Evolutionary conservation across 2,329 filamentous ascomycete species (phyloP), one percentile per base, ranked within the genome.

Genomic region (Penicillium fuscoglaucum): DNA sequence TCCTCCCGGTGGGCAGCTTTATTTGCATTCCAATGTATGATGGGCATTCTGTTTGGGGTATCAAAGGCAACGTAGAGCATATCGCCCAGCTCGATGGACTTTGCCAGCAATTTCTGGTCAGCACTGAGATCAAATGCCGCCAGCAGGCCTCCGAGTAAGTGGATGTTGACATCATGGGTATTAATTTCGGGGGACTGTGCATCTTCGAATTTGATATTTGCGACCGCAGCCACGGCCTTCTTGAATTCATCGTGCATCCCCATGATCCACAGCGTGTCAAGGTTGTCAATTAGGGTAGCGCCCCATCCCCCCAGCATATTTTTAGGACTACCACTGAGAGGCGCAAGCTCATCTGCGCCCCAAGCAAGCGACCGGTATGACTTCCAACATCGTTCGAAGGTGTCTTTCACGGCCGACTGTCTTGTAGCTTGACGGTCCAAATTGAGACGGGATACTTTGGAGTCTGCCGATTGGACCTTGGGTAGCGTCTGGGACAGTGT

Each of bases 271-370:
- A 96, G 79, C 0, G 90, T 92, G 68, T 96, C 91, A 45, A 92
- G 77, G 5, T 84, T 81, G 75, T 96, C 91, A 8, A 96, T 88
- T 55, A 96, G 72, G 0, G 91, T 93, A n/a, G 90, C 90, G 28
- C 89, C 89, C 91, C 91, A 96, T 49, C 88, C 90, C 68, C 90
- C 92, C 72, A 96, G 96, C 0, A 89, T 89, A 69, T 96, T 89
- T 19, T 83, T 84, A 61, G 80, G 84, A 19, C 77, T 76, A 37
- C 86, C 86, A 52, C 84, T 84, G 7, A 93, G 79, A 2, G 93
- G 93, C 39, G 77, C 81, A n/a, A 97, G 78, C 77, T 96, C 93
- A 70, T 97, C 93, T 63, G 92, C 89, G 64, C 86, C 83, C 85
- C 89, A 93, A 13, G 91, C 93, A 67, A 87, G 82, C 58, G 85